Conservation (phyloP, 371 early-diverging fungal genomes). For the Actinomortierella ambigua region DNA sequence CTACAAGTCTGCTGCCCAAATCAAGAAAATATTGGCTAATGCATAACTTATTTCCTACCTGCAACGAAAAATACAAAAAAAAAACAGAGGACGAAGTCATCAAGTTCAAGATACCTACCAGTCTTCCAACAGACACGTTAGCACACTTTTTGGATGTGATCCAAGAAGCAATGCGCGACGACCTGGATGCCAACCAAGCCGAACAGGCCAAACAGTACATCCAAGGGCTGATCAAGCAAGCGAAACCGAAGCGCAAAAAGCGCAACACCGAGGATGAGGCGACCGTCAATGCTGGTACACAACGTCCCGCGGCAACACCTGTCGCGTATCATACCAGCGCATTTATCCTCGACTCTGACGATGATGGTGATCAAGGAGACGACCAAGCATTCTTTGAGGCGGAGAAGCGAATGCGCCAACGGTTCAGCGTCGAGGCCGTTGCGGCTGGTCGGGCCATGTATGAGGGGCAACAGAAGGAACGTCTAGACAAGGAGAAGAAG, state of each 20-base stretch:
- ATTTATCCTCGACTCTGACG: constrained; percentile 39
- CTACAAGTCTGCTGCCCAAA: not conserved
- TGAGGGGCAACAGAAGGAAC: constrained; percentile 12
- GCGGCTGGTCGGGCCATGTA: constrained; percentile 17
- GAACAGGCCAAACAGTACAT: constrained; percentile 10
- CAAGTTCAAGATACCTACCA: constrained; percentile 26
- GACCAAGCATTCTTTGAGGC: constrained; percentile 17
- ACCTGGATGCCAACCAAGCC: constrained; percentile 9
- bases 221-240: constrained; percentile 10
- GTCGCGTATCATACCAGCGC: constrained; percentile 29
- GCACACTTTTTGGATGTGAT: constrained; percentile 27
- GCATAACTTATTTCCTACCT: not conserved
- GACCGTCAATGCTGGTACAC: not conserved
- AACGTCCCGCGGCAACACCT: not conserved
- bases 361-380: constrained; percentile 5
- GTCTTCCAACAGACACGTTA: constrained; percentile 34
- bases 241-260: not conserved
- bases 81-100: constrained; percentile 5
- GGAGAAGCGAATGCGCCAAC: constrained; percentile 16
- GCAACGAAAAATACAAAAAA: too few species aligned
- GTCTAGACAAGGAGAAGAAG: constrained; percentile 8
- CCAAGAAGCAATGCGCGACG: constrained; percentile 1
- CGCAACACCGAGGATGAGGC: not conserved
- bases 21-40: not conserved
- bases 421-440: constrained; percentile 3